A percentile compares a stretch with the other conserved stretches of the same genome.
These are phyloP conservation scores for Xylaria castorea DNA, from an alignment of 495 filamentous ascomycete species.

Conservation along the genomic window DNA sequence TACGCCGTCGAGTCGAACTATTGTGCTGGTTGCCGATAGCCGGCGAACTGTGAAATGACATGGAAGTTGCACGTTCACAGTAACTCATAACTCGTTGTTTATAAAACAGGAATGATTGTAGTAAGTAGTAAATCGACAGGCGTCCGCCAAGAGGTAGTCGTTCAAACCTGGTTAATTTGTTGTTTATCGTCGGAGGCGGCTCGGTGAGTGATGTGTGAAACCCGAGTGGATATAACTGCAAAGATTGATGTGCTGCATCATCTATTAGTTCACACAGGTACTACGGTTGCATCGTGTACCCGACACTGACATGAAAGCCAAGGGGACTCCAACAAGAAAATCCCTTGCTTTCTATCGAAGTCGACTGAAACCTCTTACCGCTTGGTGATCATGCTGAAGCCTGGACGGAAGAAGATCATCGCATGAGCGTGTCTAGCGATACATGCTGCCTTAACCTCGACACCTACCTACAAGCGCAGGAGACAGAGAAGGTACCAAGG, in stretches of 20 bases:
- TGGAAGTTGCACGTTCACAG: not conserved
- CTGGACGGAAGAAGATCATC: slow-evolving; percentile 7
- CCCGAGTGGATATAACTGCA: slow-evolving; percentile 17
- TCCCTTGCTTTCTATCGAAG: not conserved
- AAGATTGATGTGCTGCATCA: slow-evolving; percentile 11
- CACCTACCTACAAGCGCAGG: not conserved
- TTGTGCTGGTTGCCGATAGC: not conserved
- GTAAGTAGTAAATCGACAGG: not conserved
- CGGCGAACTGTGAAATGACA: not conserved
- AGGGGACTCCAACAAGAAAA: slow-evolving; percentile 3
- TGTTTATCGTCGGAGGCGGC: slow-evolving; percentile 18
- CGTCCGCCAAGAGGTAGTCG: not conserved
- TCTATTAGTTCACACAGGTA: not conserved
- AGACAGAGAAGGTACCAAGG: not conserved
- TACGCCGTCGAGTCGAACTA: not conserved
- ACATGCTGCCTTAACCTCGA: not conserved
- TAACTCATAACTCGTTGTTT: not conserved
- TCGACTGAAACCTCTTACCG: slow-evolving; percentile 2
- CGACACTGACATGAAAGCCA: slow-evolving; percentile 4
- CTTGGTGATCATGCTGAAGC: not conserved
- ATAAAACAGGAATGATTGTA: not conserved
- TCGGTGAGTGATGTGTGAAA: slow-evolving; percentile 26
- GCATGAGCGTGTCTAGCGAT: slow-evolving; percentile 9
- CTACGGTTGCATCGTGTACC: slow-evolving; percentile 6
- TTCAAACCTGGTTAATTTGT: slow-evolving; percentile 13